Conservation (phyloP, 2,329 filamentous ascomycete genomes). For the Furcasterigmium furcatum region DNA sequence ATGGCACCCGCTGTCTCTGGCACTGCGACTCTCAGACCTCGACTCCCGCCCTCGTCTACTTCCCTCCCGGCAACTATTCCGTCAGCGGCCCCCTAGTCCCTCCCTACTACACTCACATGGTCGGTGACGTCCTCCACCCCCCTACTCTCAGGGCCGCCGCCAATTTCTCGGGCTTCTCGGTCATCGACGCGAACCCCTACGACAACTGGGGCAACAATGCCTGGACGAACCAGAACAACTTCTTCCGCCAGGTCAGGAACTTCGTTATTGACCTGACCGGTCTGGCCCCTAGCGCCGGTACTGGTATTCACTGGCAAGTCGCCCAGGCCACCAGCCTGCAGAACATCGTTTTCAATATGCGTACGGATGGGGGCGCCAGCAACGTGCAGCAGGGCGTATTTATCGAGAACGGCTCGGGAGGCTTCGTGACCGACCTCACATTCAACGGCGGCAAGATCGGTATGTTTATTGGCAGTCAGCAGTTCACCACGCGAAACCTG, state of each 20-base stretch:
- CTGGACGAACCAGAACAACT: constrained; percentile 77
- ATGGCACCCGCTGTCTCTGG: constrained; percentile 75
- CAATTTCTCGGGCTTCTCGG: constrained; percentile 77
- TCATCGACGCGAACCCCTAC: constrained; percentile 89
- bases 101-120: constrained; percentile 90
- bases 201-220: constrained; percentile 63
- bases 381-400: constrained; percentile 77
- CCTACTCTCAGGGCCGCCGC: constrained; percentile 74
- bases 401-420: constrained; percentile 82
- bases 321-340: constrained; percentile 79
- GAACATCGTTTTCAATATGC: constrained; percentile 81
- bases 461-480: constrained; percentile 79
- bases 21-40: constrained; percentile 81
- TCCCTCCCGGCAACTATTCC: constrained; percentile 82
- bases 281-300: constrained; percentile 57
- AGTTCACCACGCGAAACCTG: constrained; percentile 82
- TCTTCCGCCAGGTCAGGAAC: constrained; percentile 80
- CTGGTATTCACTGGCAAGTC: constrained; percentile 82
- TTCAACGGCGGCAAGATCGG: constrained; percentile 82
- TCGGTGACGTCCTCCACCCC: constrained; percentile 71
- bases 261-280: constrained; percentile 73
- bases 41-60: constrained; percentile 86
- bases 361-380: constrained; percentile 56
- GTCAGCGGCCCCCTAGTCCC: constrained; percentile 77
- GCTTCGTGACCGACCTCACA: constrained; percentile 77